A percentile compares a stretch with the other conserved stretches of the same genome.
These are phyloP conservation scores for Calocybe cyanea DNA, from an alignment of 768 basidiomycete genomes.

Conservation along the genomic window DNA sequence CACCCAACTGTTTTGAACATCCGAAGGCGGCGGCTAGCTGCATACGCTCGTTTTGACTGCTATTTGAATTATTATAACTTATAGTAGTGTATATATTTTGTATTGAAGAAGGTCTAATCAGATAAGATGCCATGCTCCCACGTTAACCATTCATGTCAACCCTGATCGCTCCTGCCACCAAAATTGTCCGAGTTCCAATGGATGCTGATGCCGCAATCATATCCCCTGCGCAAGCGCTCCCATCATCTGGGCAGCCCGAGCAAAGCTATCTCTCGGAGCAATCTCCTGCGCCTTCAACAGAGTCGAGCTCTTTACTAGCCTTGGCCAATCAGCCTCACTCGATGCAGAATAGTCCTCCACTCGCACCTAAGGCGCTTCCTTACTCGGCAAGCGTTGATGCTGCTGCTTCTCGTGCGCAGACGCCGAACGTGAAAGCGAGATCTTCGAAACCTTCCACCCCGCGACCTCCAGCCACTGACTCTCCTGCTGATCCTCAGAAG, in stretches of 20 bases:
- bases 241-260: constrained; percentile 14
- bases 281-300: constrained; percentile 4
- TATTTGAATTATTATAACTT: too few species aligned
- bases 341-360: not conserved
- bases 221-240: constrained; percentile 17
- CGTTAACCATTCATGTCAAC: constrained; percentile 11
- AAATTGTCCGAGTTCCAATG: constrained; percentile 17
- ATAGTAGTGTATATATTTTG: not conserved
- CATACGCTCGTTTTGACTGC: too few species aligned
- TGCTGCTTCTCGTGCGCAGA: not conserved
- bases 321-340: constrained; percentile 7
- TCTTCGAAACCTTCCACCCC: constrained; percentile 25
- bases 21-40: too few species aligned
- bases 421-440: constrained; percentile 12
- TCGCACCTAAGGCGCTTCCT: constrained; percentile 5
- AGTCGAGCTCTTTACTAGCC: constrained; percentile 5
- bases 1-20: too few species aligned
- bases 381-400: not conserved
- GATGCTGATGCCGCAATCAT: constrained; percentile 21
- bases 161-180: constrained; percentile 10
- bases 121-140: constrained; percentile 20
- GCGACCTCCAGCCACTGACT: constrained; percentile 31
- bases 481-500: constrained; percentile 24
- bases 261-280: constrained; percentile 10
- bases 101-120: constrained; percentile 12